Evolutionary conservation across 768 basidiomycete species (phyloP), one percentile per base, ranked within the genome.

Genomic region (Termitomyces sp.): DNA sequence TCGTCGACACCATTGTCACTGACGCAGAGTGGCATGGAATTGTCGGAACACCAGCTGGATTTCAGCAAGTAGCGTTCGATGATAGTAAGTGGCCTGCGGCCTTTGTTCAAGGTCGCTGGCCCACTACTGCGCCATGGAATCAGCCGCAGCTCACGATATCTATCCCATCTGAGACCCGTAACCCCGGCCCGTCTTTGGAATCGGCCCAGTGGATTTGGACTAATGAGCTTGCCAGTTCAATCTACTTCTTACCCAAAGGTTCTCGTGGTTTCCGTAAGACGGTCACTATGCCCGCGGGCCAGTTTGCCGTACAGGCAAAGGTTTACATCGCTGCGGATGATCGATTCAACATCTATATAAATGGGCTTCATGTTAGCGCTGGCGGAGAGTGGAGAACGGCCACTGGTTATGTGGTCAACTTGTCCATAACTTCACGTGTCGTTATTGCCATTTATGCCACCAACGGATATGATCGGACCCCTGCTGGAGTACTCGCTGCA

Each of bases 201-300:
- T 43, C 59, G 29, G 59, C 66, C n/a, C n/a, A n/a, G n/a, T n/a
- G n/a, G n/a, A n/a, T n/a, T n/a, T n/a, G 67, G 68, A 66, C 67
- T 16, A 63, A 60, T 50, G 66, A 69, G 25, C 53, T 65, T 33
- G 53, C 25, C 31, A 54, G 51, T 10, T 44, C 52, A 11, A 27
- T 12, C 39, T 62, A 33, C n/a, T 20, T 36, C 16, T 53, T 53
- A 10, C 67, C 68, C 3, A 32, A 62, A 2, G 68, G 67, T 0
- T 11, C 56, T 7, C 63, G 67, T 36, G 62, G 65, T 12, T 70
- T 70, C 65, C 62, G 64, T 20, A 66, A 64, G 20, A 63, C 56
- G 0, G 54, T 67, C 32, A 58, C 56, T n/a, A 59, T 66, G 7
- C 64, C 66, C 16, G 39, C 47, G 23, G 66, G 64, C 3, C 60